These are phyloP conservation scores for Chrysoporthe deuterocubensis DNA, from an alignment of 2,329 filamentous ascomycete genomes.

Conservation along the genomic window DNA sequence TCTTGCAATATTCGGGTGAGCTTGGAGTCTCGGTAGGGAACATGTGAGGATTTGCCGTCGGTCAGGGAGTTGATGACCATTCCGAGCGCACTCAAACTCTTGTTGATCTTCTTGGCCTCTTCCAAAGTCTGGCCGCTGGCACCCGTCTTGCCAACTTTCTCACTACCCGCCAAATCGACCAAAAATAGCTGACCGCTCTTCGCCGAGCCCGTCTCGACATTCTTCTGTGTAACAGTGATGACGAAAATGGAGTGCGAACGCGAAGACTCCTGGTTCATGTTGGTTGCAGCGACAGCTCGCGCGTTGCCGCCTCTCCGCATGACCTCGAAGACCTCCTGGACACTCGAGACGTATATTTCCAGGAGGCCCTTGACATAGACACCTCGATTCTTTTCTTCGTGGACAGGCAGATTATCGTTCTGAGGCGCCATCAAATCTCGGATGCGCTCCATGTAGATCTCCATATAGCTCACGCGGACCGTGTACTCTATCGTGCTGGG, in stretches of 20 bases:
- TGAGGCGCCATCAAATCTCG: constrained; percentile 89
- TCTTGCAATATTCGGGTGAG: constrained; percentile 97
- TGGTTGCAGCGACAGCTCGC: constrained; percentile 91
- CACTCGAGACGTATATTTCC: constrained; percentile 94
- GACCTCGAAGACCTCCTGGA: constrained; percentile 95
- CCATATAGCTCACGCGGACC: constrained; percentile 98
- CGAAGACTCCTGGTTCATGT: constrained; percentile 99
- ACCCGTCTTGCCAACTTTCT: constrained; percentile 98
- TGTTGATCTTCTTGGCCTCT: constrained; percentile 99
- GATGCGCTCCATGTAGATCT: constrained; percentile 99
- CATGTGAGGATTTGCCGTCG: constrained; percentile 93
- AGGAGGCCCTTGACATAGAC: constrained; percentile 96
- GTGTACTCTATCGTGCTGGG: constrained; percentile 96
- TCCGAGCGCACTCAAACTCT: constrained; percentile 94
- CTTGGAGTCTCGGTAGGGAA: constrained; percentile 97
- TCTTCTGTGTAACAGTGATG: constrained; percentile 96
- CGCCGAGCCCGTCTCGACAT: constrained; percentile 91
- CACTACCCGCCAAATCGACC: constrained; percentile 96
- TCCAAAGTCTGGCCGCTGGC: constrained; percentile 96
- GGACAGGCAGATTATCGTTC: constrained; percentile 96
- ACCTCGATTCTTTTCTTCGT: constrained; percentile 94
- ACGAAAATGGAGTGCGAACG: constrained; percentile 98
- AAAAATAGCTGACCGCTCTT: constrained; percentile 97
- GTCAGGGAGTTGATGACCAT: constrained; percentile 99
- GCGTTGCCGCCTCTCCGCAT: constrained; percentile 91